phyloP scores from a whole-genome alignment of 805 yeast species.

The Candida namnaoensis region DNA sequence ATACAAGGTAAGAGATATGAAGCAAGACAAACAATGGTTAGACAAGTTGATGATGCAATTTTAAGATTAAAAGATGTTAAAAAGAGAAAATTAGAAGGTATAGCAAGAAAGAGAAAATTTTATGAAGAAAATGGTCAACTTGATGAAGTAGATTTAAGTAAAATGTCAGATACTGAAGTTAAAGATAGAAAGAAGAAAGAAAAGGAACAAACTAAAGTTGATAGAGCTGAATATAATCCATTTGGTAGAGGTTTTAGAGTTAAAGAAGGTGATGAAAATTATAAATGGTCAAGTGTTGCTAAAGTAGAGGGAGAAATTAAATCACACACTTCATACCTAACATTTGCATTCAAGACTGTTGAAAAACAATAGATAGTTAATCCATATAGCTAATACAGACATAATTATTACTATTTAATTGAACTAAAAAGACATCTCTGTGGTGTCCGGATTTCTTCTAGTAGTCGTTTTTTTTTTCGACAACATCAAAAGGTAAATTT shows the following conservation, averaged over 20 bases:
- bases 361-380: too few species aligned
- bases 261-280: conserved; percentile 78
- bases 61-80: conserved; percentile 75
- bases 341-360: conserved; percentile 59
- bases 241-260: conserved; percentile 87
- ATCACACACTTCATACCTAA: conserved; percentile 88
- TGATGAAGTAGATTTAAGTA: conserved; percentile 13
- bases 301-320: conserved; percentile 79
- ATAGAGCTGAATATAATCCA: conserved; percentile 66
- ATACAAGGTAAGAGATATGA: conserved; percentile 82
- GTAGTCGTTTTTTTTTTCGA: too few species aligned
- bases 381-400: too few species aligned
- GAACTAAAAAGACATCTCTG: too few species aligned
- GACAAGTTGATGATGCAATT: conserved; percentile 72
- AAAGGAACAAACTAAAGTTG: conserved; percentile 19
- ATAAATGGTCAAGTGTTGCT: conserved; percentile 78
- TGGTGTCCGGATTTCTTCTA: too few species aligned
- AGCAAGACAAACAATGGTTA: conserved; percentile 81
- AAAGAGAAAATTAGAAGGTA: conserved; percentile 56
- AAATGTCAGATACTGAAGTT: conserved; percentile 11
- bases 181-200: conserved; percentile 16
- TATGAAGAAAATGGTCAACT: conserved; percentile 15
- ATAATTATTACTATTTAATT: too few species aligned
- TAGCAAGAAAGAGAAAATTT: conserved; percentile 40
- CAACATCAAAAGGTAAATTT: too few species aligned